A percentile compares a stretch with the other conserved stretches of the same genome.
Conservation (phyloP, 371 early-diverging fungal genomes). For the Actinomortierella ambigua region DNA sequence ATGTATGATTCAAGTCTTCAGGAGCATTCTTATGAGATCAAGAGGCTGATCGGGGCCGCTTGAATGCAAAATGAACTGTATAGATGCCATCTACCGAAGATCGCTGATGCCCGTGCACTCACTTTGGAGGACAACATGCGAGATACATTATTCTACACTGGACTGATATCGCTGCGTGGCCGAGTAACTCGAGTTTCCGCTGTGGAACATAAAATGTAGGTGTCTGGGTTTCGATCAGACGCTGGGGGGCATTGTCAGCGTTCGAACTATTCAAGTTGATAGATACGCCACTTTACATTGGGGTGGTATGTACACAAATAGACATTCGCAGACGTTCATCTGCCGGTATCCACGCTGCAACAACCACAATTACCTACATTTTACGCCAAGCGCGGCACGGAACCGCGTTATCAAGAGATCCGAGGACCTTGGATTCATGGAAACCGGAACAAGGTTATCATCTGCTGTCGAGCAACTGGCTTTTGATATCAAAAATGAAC, state of each 20-base stretch:
- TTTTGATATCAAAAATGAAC: neutral
- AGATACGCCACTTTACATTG: neutral
- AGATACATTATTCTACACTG: conserved; percentile 10
- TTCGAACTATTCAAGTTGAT: neutral
- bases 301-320: neutral
- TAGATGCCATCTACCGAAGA: conserved; percentile 20
- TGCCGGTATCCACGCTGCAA: conserved; percentile 30
- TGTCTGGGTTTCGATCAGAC: neutral
- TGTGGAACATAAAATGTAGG: conserved; percentile 27
- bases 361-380: conserved; percentile 32
- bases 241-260: too few relatives aligned
- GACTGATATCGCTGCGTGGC: conserved; percentile 18
- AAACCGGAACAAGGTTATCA: conserved; percentile 26
- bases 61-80: too few relatives aligned
- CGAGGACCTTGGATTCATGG: conserved; percentile 33
- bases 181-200: conserved; percentile 13
- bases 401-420: conserved; percentile 32
- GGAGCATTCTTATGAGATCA: too few relatives aligned
- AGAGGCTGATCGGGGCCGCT: too few relatives aligned
- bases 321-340: conserved; percentile 32
- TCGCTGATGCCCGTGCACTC: conserved; percentile 5
- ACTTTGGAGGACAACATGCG: conserved; percentile 15
- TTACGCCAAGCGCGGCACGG: conserved; percentile 10
- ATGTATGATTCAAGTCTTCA: too few relatives aligned
- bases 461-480: neutral